These are phyloP conservation scores for Aspergillus asperescens DNA, from an alignment of 495 filamentous ascomycete genomes.

Conservation along the genomic window DNA sequence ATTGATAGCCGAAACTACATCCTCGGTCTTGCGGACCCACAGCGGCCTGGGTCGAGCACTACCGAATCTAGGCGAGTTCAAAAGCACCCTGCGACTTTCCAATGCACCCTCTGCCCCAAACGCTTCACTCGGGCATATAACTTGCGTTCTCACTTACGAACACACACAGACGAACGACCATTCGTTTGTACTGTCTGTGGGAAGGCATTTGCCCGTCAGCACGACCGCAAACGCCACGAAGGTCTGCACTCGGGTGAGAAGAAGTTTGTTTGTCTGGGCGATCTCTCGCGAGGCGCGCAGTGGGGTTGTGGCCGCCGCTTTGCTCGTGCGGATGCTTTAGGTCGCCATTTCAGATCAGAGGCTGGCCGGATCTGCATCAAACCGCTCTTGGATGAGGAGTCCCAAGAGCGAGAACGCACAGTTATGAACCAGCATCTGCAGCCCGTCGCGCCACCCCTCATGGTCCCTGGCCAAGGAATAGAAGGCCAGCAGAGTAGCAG, in stretches of 20 bases:
- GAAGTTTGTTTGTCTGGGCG: conserved; percentile 94
- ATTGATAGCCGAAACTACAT: conserved; percentile 87
- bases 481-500: conserved; percentile 42
- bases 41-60: conserved; percentile 63
- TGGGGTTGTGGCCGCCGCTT: conserved; percentile 96
- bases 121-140: conserved; percentile 88
- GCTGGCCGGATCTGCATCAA: conserved; percentile 95
- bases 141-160: conserved; percentile 82
- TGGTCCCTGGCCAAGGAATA: conserved; percentile 34
- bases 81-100: conserved; percentile 92
- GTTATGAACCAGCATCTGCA: conserved; percentile 58
- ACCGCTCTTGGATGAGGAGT: conserved; percentile 86
- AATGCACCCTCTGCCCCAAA: conserved; percentile 80
- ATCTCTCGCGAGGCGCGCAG: conserved; percentile 69
- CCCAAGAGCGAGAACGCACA: conserved; percentile 63
- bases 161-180: conserved; percentile 86
- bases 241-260: conserved; percentile 88
- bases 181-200: conserved; percentile 96
- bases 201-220: conserved; percentile 93
- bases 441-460: conserved; percentile 38
- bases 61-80: conserved; percentile 70
- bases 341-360: conserved; percentile 94
- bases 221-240: conserved; percentile 88
- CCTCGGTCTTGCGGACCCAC: conserved; percentile 82
- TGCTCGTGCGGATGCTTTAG: conserved; percentile 90